These are phyloP conservation scores for Tanozyma kutaoensis DNA, from an alignment of 805 yeast species.

Conservation along the genomic window DNA sequence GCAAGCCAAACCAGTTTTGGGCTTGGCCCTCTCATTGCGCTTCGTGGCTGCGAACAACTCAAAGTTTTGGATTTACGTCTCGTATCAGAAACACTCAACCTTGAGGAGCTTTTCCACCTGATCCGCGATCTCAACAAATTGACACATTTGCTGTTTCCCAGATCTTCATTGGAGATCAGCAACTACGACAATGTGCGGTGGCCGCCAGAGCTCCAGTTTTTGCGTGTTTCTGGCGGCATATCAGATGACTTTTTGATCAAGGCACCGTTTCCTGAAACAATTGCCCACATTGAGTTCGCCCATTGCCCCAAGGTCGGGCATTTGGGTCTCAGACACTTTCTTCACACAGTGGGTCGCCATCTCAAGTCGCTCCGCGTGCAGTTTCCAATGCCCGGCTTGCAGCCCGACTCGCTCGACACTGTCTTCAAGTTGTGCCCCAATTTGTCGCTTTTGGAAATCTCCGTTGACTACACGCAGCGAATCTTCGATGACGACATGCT, in stretches of 20 bases:
- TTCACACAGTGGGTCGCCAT: slow-evolving; percentile 53
- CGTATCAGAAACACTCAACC: slow-evolving; percentile 82
- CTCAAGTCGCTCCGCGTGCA: slow-evolving; percentile 51
- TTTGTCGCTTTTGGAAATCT: slow-evolving; percentile 44
- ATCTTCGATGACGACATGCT: slow-evolving; percentile 26
- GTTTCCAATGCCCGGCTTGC: slow-evolving; percentile 81
- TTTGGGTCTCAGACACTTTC: slow-evolving; percentile 46
- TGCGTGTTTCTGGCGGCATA: slow-evolving; percentile 82
- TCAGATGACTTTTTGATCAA: slow-evolving; percentile 64
- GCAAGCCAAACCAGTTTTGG: slow-evolving; percentile 97
- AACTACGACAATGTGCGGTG: slow-evolving; percentile 43
- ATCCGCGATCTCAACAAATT: slow-evolving; percentile 48
- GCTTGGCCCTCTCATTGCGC: slow-evolving; percentile 70
- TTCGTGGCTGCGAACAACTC: slow-evolving; percentile 55
- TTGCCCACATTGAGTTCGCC: slow-evolving; percentile 62
- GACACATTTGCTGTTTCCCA: slow-evolving; percentile 73
- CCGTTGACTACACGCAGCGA: slow-evolving; percentile 87
- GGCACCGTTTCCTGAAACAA: slow-evolving; percentile 61
- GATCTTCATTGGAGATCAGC: slow-evolving; percentile 68
- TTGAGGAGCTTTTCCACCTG: slow-evolving; percentile 66
- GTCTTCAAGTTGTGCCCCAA: slow-evolving; percentile 70
- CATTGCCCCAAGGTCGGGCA: slow-evolving; percentile 76
- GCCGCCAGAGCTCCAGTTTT: slow-evolving; percentile 66
- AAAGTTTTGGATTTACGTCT: slow-evolving; percentile 63
- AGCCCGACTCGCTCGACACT: slow-evolving; percentile 56